These are phyloP conservation scores for Colletotrichum sp. DNA, from an alignment of 2,329 filamentous ascomycete species.

Conservation along the genomic window DNA sequence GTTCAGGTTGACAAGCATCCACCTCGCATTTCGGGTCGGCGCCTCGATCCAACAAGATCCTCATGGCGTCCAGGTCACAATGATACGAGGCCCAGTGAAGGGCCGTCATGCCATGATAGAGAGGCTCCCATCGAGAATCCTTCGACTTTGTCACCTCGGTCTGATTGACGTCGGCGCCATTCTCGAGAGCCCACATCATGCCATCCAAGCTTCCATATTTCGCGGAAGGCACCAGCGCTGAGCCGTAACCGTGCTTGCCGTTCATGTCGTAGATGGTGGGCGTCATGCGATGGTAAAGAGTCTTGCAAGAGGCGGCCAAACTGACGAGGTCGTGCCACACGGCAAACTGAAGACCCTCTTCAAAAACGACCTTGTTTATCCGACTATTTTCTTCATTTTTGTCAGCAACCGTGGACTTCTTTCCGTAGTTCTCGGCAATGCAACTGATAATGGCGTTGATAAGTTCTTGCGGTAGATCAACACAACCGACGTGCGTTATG, in stretches of 20 bases:
- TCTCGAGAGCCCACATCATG: background rate
- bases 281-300: background rate
- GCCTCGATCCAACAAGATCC: background rate
- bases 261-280: background rate
- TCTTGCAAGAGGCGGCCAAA: background rate
- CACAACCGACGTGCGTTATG: background rate
- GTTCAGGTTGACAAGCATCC: background rate
- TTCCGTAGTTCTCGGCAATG: background rate
- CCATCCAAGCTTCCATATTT: background rate
- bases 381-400: background rate
- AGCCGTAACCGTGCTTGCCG: background rate
- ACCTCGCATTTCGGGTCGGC: background rate
- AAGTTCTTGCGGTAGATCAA: background rate
- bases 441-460: background rate
- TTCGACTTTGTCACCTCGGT: background rate
- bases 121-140: background rate
- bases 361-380: background rate
- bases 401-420: background rate
- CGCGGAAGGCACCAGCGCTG: background rate
- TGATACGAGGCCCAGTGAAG: background rate
- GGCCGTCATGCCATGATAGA: background rate
- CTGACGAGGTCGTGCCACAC: background rate
- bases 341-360: fast-evolving
- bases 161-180: background rate
- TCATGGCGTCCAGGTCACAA: background rate